These are phyloP conservation scores for Cinchona pubescens DNA, from an alignment of 257 asterid genomes.

Conservation along the genomic window DNA sequence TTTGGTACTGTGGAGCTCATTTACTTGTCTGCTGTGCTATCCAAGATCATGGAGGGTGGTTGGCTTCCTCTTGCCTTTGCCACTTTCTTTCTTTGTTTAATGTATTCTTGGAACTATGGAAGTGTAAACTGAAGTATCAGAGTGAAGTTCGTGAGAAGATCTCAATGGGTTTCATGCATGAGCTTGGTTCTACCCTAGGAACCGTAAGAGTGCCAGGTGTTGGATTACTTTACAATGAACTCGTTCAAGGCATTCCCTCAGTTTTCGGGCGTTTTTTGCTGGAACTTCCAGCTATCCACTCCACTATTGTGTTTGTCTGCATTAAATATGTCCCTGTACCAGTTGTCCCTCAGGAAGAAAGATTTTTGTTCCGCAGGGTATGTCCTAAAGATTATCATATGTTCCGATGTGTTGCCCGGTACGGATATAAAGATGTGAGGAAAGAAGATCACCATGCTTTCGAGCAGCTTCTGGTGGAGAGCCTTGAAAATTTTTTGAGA, in stretches of 20 bases:
- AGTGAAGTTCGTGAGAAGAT: constrained; percentile 78
- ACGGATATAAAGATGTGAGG: constrained; percentile 84
- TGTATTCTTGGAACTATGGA: constrained; percentile 95
- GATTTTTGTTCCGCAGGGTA: constrained; percentile 76
- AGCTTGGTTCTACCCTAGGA: constrained; percentile 79
- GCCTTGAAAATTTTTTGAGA: constrained; percentile 70
- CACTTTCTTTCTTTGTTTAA: constrained; percentile 61
- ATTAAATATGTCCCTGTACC: constrained; percentile 86
- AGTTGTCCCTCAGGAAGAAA: constrained; percentile 83
- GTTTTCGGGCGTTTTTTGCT: constrained; percentile 71
- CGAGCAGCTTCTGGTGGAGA: constrained; percentile 72
- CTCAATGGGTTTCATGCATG: constrained; percentile 73
- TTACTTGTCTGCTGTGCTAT: constrained; percentile 78
- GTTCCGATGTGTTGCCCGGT: constrained; percentile 90
- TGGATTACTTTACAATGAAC: constrained; percentile 82
- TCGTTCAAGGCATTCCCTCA: constrained; percentile 88
- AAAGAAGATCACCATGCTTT: constrained; percentile 85
- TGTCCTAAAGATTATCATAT: constrained; percentile 90
- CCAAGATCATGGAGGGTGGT: constrained; percentile 89
- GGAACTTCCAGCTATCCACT: constrained; percentile 91
- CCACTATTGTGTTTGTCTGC: constrained; percentile 76
- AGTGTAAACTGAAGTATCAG: constrained; percentile 77
- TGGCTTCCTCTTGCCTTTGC: constrained; percentile 94
- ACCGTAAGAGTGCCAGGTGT: constrained; percentile 85
- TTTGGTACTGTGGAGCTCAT: constrained; percentile 71